Conservation (phyloP, 106 monocot species). For the Dendrobium huoshanense region DNA sequence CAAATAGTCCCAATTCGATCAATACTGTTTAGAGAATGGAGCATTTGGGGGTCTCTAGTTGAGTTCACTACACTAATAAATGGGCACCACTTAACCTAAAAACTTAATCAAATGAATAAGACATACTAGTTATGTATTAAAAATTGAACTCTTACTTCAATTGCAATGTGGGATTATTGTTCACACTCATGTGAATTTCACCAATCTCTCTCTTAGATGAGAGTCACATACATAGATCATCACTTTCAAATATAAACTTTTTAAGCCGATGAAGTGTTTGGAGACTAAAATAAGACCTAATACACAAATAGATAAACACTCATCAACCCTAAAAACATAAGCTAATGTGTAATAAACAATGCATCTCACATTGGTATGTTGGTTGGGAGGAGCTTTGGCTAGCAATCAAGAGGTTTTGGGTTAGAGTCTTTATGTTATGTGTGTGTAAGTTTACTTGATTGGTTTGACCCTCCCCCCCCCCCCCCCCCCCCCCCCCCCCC, state of each 20-base stretch:
- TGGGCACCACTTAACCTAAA: not conserved
- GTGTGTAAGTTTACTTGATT: no score
- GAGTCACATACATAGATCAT: not conserved
- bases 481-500: no score
- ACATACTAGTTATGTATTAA: not conserved
- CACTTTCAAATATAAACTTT: not conserved
- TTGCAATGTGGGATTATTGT: not conserved
- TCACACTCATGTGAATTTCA: not conserved
- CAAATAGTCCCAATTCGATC: not conserved
- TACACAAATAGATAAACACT: not conserved
- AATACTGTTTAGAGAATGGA: not conserved
- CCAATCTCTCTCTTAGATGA: not conserved
- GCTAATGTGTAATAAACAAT: not conserved
- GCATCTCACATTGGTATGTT: no score
- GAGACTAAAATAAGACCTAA: not conserved
- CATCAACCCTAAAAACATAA: not conserved
- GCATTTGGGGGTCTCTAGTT: not conserved
- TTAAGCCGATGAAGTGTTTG: not conserved
- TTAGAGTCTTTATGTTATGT: no score
- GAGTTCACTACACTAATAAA: not conserved
- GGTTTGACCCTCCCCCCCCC: no score
- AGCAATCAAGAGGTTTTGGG: no score
- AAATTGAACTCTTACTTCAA: not conserved
- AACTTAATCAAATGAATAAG: not conserved
- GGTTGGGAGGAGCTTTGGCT: no score